Base-by-base conservation (phyloP, 2,329 filamentous ascomycete genomes). In the Fusarium acutatum region DNA sequence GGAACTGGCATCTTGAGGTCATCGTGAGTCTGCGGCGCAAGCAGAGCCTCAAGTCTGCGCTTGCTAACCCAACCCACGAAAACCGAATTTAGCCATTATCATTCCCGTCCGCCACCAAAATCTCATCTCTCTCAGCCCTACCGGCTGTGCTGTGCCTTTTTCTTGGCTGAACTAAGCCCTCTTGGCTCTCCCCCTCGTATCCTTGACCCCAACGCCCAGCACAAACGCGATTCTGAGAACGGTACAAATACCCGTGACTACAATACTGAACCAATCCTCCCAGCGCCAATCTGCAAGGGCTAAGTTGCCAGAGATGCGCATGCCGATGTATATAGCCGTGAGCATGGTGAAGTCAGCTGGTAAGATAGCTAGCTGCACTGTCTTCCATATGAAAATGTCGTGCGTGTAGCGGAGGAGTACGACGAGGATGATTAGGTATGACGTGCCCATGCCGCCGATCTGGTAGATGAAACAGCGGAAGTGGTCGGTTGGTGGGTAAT, bases 341-440 rank as follows among this genome's bases (percentile, higher is more conserved):
- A 77, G 34, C 67, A 77, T 68, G 22, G 74, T 74, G 15, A 77
- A 77, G 37, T 77, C 74, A 1, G 75, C 67, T 14, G 70, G 75
- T 0, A 75, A 12, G 12, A 77, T 68, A 6, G 60, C 67, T 18
- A 64, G 43, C 17, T 77, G 74, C 4, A 77, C 49, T 38, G 71
- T 74, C 47, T 69, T 78, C 74, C 74, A 77, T 12, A 76, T 54
- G 15, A 63, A 68, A 14, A 74, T 37, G 11, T 77, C 74, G n/a
- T 77, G 58, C 4, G 74, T 77, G 35, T 77, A 78, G 2, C 74
- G 67, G 0, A 77, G 50, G 3, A 77, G 56, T 2, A 63, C 28
- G 6, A 69, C 40, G 14, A 60, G 28, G 2, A 77, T 47, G 7
- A 57, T 30, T 1, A 77, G 43, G 14, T 61, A 77, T 1, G 75